phyloP scores from a whole-genome alignment of 495 filamentous ascomycete genomes.

The Trichoderma asperelloides region DNA sequence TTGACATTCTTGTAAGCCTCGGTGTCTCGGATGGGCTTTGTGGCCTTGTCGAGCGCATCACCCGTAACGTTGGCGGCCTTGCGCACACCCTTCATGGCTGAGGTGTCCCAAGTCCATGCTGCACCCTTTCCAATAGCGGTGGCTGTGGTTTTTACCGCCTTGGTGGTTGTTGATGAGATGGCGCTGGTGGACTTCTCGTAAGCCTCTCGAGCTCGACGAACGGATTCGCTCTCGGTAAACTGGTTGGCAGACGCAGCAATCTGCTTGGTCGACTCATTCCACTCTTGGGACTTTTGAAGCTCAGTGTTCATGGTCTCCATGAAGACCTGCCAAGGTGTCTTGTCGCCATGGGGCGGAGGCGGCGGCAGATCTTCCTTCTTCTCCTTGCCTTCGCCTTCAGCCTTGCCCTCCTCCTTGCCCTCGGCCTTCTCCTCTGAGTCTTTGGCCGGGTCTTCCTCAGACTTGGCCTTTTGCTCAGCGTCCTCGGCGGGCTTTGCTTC shows the following conservation, averaged over 20 bases:
- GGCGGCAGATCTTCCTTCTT: conserved; percentile 71
- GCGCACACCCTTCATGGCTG: conserved; percentile 84
- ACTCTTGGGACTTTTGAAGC: conserved; percentile 96
- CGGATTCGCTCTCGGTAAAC: conserved; percentile 89
- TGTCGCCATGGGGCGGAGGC: conserved; percentile 92
- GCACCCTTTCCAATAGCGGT: conserved; percentile 80
- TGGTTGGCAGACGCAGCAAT: conserved; percentile 79
- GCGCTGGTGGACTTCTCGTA: conserved; percentile 77
- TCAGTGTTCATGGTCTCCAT: conserved; percentile 86
- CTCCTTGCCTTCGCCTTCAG: conserved; percentile 41
- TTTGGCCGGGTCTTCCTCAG: conserved; percentile 36
- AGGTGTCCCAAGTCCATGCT: conserved; percentile 93
- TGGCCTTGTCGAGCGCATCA: conserved; percentile 84
- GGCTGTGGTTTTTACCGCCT: conserved; percentile 76
- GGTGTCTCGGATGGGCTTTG: conserved; percentile 83
- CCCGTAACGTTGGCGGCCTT: conserved; percentile 77
- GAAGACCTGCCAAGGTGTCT: conserved; percentile 97
- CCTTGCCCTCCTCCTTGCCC: conserved; percentile 36
- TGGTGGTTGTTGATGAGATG: conserved; percentile 59
- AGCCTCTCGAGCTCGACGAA: conserved; percentile 74
- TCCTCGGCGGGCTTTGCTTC: conserved; percentile 22
- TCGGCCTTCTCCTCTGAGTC: conserved; percentile 40
- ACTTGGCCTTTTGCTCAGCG: conserved; percentile 16
- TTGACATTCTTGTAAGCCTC: conserved; percentile 92
- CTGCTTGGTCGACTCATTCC: conserved; percentile 96